Conservation (phyloP, 441 rosid genomes). For the Brassica hybrid region DNA sequence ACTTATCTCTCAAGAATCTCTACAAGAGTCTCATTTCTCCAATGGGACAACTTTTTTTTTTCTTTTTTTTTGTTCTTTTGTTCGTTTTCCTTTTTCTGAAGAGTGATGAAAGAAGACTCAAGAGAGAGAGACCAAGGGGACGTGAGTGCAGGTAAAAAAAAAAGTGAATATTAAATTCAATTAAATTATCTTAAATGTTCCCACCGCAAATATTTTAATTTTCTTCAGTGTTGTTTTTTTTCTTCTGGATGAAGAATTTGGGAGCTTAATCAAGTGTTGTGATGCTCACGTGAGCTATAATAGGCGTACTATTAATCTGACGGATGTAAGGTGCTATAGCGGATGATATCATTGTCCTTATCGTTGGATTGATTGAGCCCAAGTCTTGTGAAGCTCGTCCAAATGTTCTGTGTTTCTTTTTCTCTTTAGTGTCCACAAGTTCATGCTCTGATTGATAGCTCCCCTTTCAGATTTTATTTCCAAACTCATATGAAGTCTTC, state of each 20-base stretch:
- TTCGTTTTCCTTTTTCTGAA: constrained; percentile 19
- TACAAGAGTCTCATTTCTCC: constrained; percentile 29
- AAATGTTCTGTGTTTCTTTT: neutral
- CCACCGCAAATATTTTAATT: constrained; percentile 10
- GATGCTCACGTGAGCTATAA: neutral
- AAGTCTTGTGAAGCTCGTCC: constrained; percentile 11
- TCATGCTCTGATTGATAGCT: neutral
- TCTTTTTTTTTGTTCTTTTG: neutral
- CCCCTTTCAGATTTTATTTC: constrained; percentile 5
- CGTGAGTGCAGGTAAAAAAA: constrained; percentile 48
- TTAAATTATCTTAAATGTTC: constrained; percentile 34
- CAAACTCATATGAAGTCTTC: neutral
- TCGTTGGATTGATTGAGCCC: constrained; percentile 40
- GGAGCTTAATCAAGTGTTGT: constrained; percentile 19
- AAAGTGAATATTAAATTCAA: constrained; percentile 21
- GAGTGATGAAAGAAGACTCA: constrained; percentile 33
- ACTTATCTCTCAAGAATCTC: constrained; percentile 12
- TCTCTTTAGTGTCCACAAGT: neutral
- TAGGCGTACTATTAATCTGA: neutral
- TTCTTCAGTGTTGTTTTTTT: constrained; percentile 5
- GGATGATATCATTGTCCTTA: neutral
- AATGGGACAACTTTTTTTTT: constrained; percentile 13
- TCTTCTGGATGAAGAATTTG: constrained; percentile 23
- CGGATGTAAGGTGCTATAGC: neutral
- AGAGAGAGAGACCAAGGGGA: constrained; percentile 10